Conservation (phyloP, 352 stramenopile genomes). For the Globisporangium nagaii region DNA sequence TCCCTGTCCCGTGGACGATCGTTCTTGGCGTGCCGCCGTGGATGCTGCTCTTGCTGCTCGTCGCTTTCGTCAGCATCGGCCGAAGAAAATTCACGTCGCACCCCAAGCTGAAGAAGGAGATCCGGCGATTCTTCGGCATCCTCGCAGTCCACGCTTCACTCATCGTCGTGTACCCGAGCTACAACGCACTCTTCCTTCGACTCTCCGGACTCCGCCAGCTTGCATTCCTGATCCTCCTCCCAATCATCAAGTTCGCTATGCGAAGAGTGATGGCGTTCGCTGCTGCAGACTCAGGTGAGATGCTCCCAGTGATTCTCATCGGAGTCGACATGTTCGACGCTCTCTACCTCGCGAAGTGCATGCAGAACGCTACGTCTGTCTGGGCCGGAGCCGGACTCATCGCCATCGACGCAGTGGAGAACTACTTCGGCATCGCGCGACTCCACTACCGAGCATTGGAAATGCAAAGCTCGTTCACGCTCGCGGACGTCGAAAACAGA, state of each 20-base stretch:
- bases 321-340: conserved; percentile 1
- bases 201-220: not conserved
- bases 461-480: not conserved
- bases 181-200: not conserved
- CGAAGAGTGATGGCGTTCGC: not conserved
- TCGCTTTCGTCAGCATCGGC: not conserved
- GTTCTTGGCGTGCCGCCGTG: not conserved
- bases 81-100: not conserved
- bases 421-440: not conserved
- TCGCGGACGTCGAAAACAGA: not conserved
- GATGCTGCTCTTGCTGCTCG: not conserved
- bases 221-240: not conserved
- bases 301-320: not conserved
- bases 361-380: not conserved
- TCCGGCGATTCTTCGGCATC: not conserved
- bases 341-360: not conserved
- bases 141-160: not conserved
- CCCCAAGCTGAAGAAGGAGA: not conserved
- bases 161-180: not conserved
- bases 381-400: not conserved
- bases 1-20: not conserved
- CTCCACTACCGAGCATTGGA: not conserved
- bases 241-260: not conserved
- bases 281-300: not conserved
- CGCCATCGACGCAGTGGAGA: not conserved